Percentiles rank a stretch among this genome's conserved stretches.
Evolutionary conservation across 176 grass and related monocot species (phyloP).

Genomic region (Ensete glaucum): DNA sequence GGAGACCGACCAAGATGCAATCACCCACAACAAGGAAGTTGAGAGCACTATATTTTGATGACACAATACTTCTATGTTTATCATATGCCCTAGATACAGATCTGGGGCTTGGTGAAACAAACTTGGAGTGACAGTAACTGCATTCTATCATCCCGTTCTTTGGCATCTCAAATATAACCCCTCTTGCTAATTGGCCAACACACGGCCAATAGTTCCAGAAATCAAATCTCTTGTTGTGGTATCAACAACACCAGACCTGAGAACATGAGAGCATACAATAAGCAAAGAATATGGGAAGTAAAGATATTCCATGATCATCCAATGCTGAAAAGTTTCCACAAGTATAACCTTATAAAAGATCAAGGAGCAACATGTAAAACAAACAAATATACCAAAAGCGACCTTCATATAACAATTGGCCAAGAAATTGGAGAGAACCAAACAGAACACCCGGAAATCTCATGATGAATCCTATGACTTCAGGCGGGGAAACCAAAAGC

Average conservation of each 20-base stretch:
- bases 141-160: conserved; percentile 11
- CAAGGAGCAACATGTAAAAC: not conserved
- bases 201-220: not conserved
- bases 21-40: conserved; percentile 15
- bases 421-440: not conserved
- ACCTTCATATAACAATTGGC: not conserved
- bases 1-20: conserved; percentile 17
- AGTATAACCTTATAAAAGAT: not conserved
- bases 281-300: not conserved
- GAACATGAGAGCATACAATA: not conserved
- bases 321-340: not conserved
- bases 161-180: not conserved
- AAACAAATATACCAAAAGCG: not conserved
- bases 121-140: conserved; percentile 10
- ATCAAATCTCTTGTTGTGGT: not conserved
- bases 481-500: not conserved
- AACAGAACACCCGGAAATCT: not conserved
- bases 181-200: not conserved
- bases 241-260: not conserved
- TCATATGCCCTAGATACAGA: conserved; percentile 15
- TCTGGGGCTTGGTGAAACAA: not conserved
- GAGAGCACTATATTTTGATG: conserved; percentile 9
- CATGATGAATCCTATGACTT: not conserved
- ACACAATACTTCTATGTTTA: conserved; percentile 12
- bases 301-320: not conserved